A percentile compares a stretch with the other conserved stretches of the same genome.
Evolutionary conservation across 169 alveolate species (phyloP).

Genomic region (Neospora caninum): DNA sequence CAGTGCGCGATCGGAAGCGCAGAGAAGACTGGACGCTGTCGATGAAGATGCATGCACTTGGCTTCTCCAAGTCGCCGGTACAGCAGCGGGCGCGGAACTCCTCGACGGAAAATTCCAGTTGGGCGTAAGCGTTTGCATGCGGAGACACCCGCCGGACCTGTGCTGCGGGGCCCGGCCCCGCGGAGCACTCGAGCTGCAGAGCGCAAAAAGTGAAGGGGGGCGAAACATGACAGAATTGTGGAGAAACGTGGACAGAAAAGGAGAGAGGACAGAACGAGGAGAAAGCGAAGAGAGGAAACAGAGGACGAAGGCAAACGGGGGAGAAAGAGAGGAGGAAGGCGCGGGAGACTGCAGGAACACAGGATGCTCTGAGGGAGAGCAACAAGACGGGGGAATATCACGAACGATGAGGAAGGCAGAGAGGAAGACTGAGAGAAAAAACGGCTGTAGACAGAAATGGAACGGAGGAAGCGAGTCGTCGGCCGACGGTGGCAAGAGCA

Average conservation of each 20-base stretch:
- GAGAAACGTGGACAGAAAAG: no score
- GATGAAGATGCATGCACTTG: not conserved
- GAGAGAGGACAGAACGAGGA: no score
- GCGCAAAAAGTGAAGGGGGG: not conserved
- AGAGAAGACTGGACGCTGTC: not conserved
- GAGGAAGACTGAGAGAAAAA: not conserved
- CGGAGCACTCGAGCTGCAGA: constrained; percentile 5
- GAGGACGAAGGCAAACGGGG: no score
- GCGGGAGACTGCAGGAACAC: no score
- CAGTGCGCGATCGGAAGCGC: not conserved
- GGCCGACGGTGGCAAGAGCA: no score
- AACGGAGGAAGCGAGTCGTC: no score
- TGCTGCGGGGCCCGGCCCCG: not conserved
- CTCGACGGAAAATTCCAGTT: not conserved
- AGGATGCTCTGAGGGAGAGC: no score
- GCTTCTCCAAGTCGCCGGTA: not conserved
- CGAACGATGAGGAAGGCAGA: not conserved
- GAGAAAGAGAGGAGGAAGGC: no score
- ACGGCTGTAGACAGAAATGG: not conserved
- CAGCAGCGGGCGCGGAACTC: not conserved
- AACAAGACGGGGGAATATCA: no score
- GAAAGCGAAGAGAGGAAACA: not conserved
- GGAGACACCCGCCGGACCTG: not conserved
- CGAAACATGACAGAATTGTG: no score
- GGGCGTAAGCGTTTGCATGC: not conserved